Conservation (phyloP, 2,329 filamentous ascomycete genomes). For the Balansia obtecta region DNA sequence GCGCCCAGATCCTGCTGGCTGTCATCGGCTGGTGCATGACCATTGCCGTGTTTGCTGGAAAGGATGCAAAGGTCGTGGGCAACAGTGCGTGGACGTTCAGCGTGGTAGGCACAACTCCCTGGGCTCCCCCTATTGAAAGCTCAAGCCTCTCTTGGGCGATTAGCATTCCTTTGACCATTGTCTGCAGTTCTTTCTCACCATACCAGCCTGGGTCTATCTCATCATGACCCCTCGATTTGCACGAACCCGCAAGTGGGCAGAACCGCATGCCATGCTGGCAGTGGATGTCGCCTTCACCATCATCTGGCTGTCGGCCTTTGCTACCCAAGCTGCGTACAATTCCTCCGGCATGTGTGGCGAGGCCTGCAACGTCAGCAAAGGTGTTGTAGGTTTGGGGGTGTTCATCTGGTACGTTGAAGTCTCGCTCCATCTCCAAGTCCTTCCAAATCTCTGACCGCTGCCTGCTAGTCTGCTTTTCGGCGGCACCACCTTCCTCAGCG, state of each 20-base stretch:
- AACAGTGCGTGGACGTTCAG: conserved; percentile 52
- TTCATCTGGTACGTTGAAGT: conserved; percentile 42
- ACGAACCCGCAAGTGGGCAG: conserved; percentile 47
- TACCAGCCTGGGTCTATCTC: conserved; percentile 53
- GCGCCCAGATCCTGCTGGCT: conserved; percentile 39
- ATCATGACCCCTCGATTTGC: conserved; percentile 52
- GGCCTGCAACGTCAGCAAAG: conserved; percentile 49
- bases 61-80: conserved; percentile 37
- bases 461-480: conserved; percentile 40
- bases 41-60: conserved; percentile 43
- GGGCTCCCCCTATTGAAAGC: background rate
- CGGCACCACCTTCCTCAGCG: conserved; percentile 40
- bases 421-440: background rate
- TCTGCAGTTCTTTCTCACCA: conserved; percentile 48
- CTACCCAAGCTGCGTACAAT: conserved; percentile 53
- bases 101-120: conserved; percentile 36
- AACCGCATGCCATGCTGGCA: conserved; percentile 47
- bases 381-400: conserved; percentile 48
- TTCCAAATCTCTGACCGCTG: background rate
- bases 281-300: conserved; percentile 46
- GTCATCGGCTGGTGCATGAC: conserved; percentile 46
- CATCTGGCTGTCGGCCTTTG: conserved; percentile 56
- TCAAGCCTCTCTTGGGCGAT: background rate
- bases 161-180: background rate
- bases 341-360: conserved; percentile 39